Evolutionary conservation across 495 filamentous ascomycete genomes (phyloP), one percentile per base, ranked within the genome.

Genomic region (Hypoxylon fragiforme): DNA sequence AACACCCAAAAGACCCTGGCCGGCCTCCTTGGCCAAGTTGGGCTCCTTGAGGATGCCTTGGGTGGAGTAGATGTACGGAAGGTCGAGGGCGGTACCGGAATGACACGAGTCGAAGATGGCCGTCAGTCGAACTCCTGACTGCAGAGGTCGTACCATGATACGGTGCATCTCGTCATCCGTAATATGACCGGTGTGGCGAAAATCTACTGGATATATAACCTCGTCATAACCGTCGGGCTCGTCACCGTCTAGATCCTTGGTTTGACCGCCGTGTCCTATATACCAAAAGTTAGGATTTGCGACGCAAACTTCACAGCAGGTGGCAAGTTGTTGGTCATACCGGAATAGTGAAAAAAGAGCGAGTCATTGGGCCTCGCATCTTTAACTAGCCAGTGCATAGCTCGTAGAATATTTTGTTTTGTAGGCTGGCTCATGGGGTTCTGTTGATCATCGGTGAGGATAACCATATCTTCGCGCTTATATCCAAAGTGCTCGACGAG

Each of bases 61-160:
- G 16, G 92, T 97, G 55, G 88, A 92, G 80, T 98, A 98, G 70
- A 98, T 87, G 75, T 97, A 98, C 24, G 94, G 94, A 20, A 98
- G 81, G 67, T 98, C 94, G 63, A 98, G 81, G 5, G 92, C 94
- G 6, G 94, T 95, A 57, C 94, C 94, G 2, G 92, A 96, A 72
- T 98, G 94, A 75, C 94, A 98, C n/a, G 92, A 96, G 73, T 98
- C 94, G 76, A 98, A 98, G 70, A 98, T 97, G 35, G 94, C 94
- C 1, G 94, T 98, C 43, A 98, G 77, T 26, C 94, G 85, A 16
- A 96, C 92, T 50, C 94, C 94, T 8, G 88, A 79, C 57, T 80
- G 80, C 11, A 98, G 77, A 7, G 90, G 84, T 36, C 75, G 76
- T 40, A 98, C 94, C 91, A 98, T 95, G 69, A 97, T 97, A 44